A percentile compares a stretch with the other conserved stretches of the same genome.
phyloP scores from a whole-genome alignment of 306 rosid species.

The Cucurbita argyrosperma region DNA sequence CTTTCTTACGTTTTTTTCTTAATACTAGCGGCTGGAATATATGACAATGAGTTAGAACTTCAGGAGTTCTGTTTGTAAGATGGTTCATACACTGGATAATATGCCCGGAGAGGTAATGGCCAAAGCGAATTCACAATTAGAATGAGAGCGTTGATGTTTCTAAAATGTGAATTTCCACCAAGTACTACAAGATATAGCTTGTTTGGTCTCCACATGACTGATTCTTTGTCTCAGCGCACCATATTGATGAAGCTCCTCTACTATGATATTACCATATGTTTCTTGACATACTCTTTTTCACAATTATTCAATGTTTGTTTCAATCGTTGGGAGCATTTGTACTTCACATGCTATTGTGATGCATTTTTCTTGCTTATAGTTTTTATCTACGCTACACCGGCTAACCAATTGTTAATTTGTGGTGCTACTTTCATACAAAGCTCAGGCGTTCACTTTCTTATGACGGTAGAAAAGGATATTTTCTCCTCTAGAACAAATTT shows the following conservation, averaged over 20 bases:
- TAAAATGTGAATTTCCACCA: background rate
- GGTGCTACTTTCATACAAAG: background rate
- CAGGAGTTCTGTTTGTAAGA: constrained; percentile 97
- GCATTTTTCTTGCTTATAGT: background rate
- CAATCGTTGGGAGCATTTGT: background rate
- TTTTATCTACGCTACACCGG: background rate
- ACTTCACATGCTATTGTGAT: background rate
- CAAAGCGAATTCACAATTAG: background rate
- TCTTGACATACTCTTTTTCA: constrained; percentile 7
- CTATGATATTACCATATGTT: constrained; percentile 68
- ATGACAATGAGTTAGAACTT: constrained; percentile 5
- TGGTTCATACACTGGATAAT: constrained; percentile 88
- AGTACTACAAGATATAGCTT: background rate
- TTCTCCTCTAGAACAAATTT: background rate
- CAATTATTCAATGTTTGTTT: background rate
- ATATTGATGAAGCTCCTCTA: constrained; percentile 86
- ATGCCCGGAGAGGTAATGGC: constrained; percentile 86
- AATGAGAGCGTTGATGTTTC: constrained; percentile 1
- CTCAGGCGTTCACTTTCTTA: background rate
- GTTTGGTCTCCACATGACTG: background rate
- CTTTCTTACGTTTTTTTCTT: background rate
- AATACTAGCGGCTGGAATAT: background rate
- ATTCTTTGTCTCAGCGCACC: constrained; percentile 58
- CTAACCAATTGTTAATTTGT: background rate
- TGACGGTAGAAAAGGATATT: background rate